Base-by-base conservation (phyloP, 768 basidiomycete species). In the Hygrocybe coccinea region DNA sequence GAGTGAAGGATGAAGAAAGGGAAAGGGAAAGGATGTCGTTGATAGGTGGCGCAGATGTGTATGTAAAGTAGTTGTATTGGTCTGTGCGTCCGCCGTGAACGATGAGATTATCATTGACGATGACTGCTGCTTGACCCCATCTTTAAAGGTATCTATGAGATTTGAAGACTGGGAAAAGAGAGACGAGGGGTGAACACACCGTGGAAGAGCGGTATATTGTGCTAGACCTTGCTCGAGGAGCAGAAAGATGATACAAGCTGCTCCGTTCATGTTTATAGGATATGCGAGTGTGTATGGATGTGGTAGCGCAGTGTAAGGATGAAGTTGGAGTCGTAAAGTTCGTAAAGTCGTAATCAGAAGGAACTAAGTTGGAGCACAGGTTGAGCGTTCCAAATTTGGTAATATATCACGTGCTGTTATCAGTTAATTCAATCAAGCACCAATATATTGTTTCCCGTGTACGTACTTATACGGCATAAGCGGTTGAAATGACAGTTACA, bases 1-100 rank as follows among this genome's bases (percentile, higher is more conserved):
- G 64, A 43, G 76, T 59, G 64, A 92, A 95, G 2, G 81, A 65
- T 7, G 70, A 64, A 2, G 80, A 75, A 14, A 92, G 79, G 41
- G 87, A 75, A n/a, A 93, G 80, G 33, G 74, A 76, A 22, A 94
- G 74, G 17, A 91, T 65, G 60, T 93, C 87, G 67, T 84, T 81
- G 58, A 72, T 80, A 61, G 82, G 85, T 54, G 86, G 87, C 22
- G 91, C 91, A 17, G 84, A 80, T 33, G 79, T 78, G 69, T 95
- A 95, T 2, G 84, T 80, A 65, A 77, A 89, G 14, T 76, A 65
- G 66, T 87, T 85, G 68, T 69, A 80, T 34, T 77, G 75, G 69
- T 92, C 89, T 38, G 84, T 86, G 66, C 90, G 84, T 47, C 93
- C 93, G 36, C 92, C 93, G 56, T 89, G 84, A 39, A 94, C 72